These are phyloP conservation scores for Euphrasia arctica DNA, from an alignment of 305 asterid genomes.

Conservation along the genomic window DNA sequence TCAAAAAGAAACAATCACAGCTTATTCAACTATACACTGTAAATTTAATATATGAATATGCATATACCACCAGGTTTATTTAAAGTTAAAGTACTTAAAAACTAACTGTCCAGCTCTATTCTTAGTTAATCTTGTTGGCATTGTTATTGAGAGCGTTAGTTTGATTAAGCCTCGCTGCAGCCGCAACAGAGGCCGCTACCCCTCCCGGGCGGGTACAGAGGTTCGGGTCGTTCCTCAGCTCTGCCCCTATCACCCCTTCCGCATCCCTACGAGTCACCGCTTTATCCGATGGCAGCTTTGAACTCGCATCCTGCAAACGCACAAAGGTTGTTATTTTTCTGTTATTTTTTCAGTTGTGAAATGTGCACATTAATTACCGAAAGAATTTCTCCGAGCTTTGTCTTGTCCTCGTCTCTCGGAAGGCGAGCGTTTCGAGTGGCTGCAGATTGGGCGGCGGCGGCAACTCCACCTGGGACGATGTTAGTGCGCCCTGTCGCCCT, in stretches of 20 bases:
- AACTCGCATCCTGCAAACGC: constrained; percentile 44
- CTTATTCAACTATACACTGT: background rate
- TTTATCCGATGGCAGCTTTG: constrained; percentile 55
- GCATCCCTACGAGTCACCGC: constrained; percentile 73
- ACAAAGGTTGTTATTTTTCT: background rate
- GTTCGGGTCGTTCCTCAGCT: constrained; percentile 86
- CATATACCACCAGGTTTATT: constrained; percentile 16
- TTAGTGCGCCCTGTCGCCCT: constrained; percentile 91
- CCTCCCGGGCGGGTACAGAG: constrained; percentile 91
- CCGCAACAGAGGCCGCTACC: constrained; percentile 85
- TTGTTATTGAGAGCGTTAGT: constrained; percentile 27
- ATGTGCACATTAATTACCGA: constrained; percentile 30
- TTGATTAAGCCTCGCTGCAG: constrained; percentile 90
- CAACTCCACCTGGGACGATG: constrained; percentile 90
- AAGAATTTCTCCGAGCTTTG: constrained; percentile 70
- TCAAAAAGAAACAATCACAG: too few species aligned
- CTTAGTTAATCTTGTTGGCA: constrained; percentile 5
- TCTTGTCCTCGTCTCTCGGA: constrained; percentile 76
- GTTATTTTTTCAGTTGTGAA: background rate
- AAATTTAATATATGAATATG: background rate
- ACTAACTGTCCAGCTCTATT: background rate
- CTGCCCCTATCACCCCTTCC: constrained; percentile 85
- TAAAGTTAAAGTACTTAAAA: background rate
- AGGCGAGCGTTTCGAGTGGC: constrained; percentile 84
- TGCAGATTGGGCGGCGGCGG: constrained; percentile 93